Evolutionary conservation across 306 rosid species (phyloP).

Genomic region (Cajanus cajan): DNA sequence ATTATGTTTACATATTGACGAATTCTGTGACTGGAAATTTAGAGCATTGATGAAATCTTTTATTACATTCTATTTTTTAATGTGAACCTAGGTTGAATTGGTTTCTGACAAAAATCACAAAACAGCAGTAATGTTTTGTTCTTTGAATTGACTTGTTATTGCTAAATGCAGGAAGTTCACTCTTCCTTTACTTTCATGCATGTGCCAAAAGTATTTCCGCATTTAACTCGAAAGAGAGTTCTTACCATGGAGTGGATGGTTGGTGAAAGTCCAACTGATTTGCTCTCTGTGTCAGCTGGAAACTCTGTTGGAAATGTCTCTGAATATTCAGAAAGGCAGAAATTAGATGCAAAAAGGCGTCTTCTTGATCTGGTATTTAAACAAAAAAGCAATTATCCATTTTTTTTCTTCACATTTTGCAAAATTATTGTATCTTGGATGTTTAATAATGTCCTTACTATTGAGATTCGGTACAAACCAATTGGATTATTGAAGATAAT

Average conservation of each 20-base stretch:
- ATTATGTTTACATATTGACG: constrained; percentile 19
- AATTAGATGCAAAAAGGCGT: constrained; percentile 68
- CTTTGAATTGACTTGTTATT: constrained; percentile 33
- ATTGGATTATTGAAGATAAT: not conserved
- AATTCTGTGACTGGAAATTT: not conserved
- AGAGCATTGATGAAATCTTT: not conserved
- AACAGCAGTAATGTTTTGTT: not conserved
- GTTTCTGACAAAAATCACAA: constrained; percentile 14
- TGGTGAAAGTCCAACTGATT: constrained; percentile 91
- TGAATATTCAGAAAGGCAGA: constrained; percentile 60
- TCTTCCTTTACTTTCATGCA: constrained; percentile 65
- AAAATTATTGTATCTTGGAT: constrained; percentile 9
- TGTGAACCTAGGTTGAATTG: constrained; percentile 21
- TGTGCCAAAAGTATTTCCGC: constrained; percentile 68
- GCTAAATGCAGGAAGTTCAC: constrained; percentile 73
- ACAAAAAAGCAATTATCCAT: constrained; percentile 20
- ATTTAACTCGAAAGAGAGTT: constrained; percentile 78
- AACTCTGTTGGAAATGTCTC: constrained; percentile 45
- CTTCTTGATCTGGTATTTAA: constrained; percentile 86
- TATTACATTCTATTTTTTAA: constrained; percentile 4
- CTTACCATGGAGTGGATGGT: constrained; percentile 96
- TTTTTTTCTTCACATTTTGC: constrained; percentile 4
- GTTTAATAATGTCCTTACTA: not conserved
- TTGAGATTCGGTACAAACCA: not conserved
- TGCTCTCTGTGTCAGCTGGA: constrained; percentile 61